phyloP scores from a whole-genome alignment of 768 basidiomycete species.

The Russula lepida region DNA sequence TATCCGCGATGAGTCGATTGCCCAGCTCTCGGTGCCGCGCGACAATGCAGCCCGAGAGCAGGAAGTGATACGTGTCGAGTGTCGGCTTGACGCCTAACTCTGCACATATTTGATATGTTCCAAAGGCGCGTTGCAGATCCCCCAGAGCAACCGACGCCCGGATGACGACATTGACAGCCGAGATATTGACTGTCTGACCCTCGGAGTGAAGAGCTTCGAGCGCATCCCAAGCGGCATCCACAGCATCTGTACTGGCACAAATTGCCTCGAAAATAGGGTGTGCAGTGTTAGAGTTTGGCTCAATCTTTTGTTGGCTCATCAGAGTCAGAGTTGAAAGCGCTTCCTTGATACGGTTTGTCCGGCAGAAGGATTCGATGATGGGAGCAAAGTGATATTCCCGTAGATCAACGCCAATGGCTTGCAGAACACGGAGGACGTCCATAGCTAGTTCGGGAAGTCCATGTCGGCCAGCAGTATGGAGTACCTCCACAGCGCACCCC shows the following conservation, averaged over 20 bases:
- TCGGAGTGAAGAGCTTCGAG: conserved; percentile 53
- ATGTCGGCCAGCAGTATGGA: conserved; percentile 64
- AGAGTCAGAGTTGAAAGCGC: conserved; percentile 51
- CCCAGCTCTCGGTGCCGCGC: conserved; percentile 58
- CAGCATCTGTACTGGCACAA: conserved; percentile 36
- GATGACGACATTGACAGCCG: conserved; percentile 59
- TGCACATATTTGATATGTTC: conserved; percentile 57
- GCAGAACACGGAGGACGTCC: conserved; percentile 53
- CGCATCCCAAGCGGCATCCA: conserved; percentile 58
- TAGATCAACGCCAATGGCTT: conserved; percentile 38
- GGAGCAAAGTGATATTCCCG: conserved; percentile 72
- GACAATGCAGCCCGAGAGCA: conserved; percentile 56
- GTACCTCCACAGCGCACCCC: conserved; percentile 59
- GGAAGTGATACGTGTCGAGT: conserved; percentile 57
- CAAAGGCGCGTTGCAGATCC: conserved; percentile 71
- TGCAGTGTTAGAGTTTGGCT: conserved; percentile 44
- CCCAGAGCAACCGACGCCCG: conserved; percentile 49
- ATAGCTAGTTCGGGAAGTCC: conserved; percentile 65
- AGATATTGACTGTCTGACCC: conserved; percentile 44
- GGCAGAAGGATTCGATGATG: conserved; percentile 65
- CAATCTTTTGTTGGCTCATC: conserved; percentile 49
- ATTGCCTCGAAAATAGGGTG: conserved; percentile 46
- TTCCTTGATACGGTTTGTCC: conserved; percentile 46
- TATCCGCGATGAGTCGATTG: conserved; percentile 55
- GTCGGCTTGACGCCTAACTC: conserved; percentile 51